phyloP scores from a whole-genome alignment of 257 asterid species.

The Fraxinus americana region DNA sequence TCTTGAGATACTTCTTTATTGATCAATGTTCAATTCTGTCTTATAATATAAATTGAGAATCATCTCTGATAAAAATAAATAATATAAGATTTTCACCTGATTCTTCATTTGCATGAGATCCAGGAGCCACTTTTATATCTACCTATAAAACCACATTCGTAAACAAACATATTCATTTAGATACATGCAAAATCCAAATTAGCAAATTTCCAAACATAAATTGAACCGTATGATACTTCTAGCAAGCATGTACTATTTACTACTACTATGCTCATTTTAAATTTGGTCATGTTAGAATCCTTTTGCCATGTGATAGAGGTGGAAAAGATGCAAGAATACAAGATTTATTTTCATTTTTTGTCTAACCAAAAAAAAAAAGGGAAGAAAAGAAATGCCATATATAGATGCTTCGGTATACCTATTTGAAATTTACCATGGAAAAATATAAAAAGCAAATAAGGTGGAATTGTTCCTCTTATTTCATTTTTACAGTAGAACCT shows the following conservation, averaged over 20 bases:
- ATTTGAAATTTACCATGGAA: not conserved
- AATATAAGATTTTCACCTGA: slow-evolving; percentile 52
- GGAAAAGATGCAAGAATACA: not conserved
- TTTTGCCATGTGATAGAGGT: not conserved
- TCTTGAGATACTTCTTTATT: slow-evolving; percentile 7
- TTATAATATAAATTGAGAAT: not conserved
- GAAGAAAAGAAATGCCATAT: not conserved
- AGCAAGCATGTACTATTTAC: not conserved
- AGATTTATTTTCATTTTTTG: not conserved
- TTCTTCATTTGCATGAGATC: slow-evolving; percentile 93
- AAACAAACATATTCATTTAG: slow-evolving; percentile 17
- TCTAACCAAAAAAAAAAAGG: not conserved
- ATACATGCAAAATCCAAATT: not conserved
- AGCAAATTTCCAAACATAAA: not conserved
- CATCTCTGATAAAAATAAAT: not conserved
- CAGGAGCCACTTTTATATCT: slow-evolving; percentile 90
- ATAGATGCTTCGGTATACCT: not conserved
- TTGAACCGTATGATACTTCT: not conserved
- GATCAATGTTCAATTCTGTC: not conserved
- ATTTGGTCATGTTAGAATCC: not conserved
- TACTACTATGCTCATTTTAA: no score
- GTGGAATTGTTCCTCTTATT: not conserved
- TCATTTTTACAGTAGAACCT: not conserved
- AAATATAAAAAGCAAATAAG: no score
- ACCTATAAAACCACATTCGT: slow-evolving; percentile 50